A percentile compares a stretch with the other conserved stretches of the same genome.
These are phyloP conservation scores for Lichtheimia corymbifera DNA, from an alignment of 371 early-diverging fungal species.

Conservation along the genomic window DNA sequence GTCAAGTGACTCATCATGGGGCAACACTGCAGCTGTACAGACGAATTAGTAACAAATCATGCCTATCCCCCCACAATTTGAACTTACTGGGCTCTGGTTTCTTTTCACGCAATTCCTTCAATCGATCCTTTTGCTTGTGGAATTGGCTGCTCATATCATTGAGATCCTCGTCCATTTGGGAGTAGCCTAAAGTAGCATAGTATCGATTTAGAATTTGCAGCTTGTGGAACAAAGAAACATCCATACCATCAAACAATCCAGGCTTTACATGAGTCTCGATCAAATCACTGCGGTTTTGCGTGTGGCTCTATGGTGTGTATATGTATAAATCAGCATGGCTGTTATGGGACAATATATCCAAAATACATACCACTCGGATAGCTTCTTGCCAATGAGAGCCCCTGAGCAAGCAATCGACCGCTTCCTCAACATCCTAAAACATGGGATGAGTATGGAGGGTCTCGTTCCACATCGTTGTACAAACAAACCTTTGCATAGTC, in stretches of 20 bases:
- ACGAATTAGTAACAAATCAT: background rate
- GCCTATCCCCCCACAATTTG: background rate
- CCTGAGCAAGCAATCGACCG: conserved; percentile 62
- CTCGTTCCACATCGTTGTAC: too few relatives aligned
- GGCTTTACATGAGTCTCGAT: conserved; percentile 78
- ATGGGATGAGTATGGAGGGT: too few relatives aligned
- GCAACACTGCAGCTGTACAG: conserved; percentile 28
- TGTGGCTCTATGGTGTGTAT: conserved; percentile 39
- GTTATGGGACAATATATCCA: background rate
- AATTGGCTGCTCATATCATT: conserved; percentile 74
- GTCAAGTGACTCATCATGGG: conserved; percentile 68
- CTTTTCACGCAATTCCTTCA: conserved; percentile 56
- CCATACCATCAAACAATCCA: conserved; percentile 64
- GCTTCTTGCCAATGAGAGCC: conserved; percentile 78
- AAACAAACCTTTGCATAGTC: conserved; percentile 60
- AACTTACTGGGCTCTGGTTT: conserved; percentile 40
- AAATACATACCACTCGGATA: conserved; percentile 48
- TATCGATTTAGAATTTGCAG: background rate
- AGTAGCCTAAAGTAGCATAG: conserved; percentile 29
- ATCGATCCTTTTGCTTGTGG: conserved; percentile 60
- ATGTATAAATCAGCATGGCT: background rate
- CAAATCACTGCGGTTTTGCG: conserved; percentile 63
- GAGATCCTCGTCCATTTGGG: conserved; percentile 69
- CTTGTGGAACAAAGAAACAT: background rate
- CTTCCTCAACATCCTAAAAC: conserved; percentile 62